Base-by-base conservation (phyloP, 1,284 basidiomycete genomes). In the Leccinum fuscescens region DNA sequence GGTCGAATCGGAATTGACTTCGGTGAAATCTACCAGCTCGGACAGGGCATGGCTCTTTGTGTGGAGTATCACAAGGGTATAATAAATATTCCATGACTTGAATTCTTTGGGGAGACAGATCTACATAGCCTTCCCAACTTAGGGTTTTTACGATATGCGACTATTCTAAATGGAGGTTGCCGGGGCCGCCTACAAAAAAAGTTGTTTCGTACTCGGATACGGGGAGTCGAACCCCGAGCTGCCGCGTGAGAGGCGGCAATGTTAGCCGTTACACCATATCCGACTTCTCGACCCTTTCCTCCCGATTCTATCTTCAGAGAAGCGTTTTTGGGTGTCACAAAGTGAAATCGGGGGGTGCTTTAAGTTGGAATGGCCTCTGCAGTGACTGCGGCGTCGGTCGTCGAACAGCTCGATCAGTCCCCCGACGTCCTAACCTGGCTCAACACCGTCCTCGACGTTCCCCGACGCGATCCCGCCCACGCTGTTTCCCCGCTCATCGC, bases 231-330 rank as follows among this genome's bases (percentile, higher is more conserved):
- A 82, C 81, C 80, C 80, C 79, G 81, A 81, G 81, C 81, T 80
- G 74, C 79, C 80, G 80, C 78, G 77, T 85, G 83, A 85, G 80
- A 85, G 84, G 84, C 83, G 82, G 82, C 79, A 85, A 85, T 85
- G 84, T 85, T 85, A 83, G 82, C 84, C 84, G 77, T 85, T 85
- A 86, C 84, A 86, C 82, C 84, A 84, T 85, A 85, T 78, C 84
- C 79, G 81, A 51, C 29, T 33, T 35, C 33, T 35, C 12, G 12
- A 35, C 33, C 5, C 33, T 44, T 44, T 44, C 42, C 17, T 17
- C 11, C 42, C 42, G 42, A 11, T 44, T 20, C 11, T 6, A 12
- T 6, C 6, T 44, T 12, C 17, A 12, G 6, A 12, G 17, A 20
- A 20, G 6, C 11, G 11, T 20, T 4, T 3, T 20, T 44, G 9